Conservation (phyloP, 1,284 basidiomycete species). For the Pterula multifida region DNA sequence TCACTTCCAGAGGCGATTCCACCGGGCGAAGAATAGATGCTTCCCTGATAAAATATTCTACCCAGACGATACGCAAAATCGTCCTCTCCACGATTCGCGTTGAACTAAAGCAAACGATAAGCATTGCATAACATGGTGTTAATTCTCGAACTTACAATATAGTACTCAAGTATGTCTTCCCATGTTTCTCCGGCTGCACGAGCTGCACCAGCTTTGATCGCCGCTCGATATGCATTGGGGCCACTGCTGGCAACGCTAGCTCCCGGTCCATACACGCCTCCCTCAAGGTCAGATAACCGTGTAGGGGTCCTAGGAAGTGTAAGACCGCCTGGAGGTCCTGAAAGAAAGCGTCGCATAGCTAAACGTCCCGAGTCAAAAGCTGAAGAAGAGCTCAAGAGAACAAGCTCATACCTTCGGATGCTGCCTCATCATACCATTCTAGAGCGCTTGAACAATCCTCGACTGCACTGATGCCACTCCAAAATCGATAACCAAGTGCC, state of each 20-base stretch:
- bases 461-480: conserved; percentile 85
- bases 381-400: background rate
- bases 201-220: conserved; percentile 75
- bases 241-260: conserved; percentile 86
- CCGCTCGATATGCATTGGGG: conserved; percentile 53
- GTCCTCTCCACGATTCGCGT: conserved; percentile 80
- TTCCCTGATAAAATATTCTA: conserved; percentile 90
- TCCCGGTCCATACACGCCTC: conserved; percentile 88
- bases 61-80: conserved; percentile 82
- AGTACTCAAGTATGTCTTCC: conserved; percentile 87
- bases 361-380: conserved; percentile 19
- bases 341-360: conserved; percentile 65
- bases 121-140: conserved; percentile 5
- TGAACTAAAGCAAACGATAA: conserved; percentile 47
- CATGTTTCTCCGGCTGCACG: conserved; percentile 82
- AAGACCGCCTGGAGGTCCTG: conserved; percentile 85
- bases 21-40: conserved; percentile 61
- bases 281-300: conserved; percentile 80
- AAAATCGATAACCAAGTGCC: conserved; percentile 90
- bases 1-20: conserved; percentile 79
- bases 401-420: conserved; percentile 55
- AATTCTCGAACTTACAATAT: conserved; percentile 40
- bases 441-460: conserved; percentile 78
- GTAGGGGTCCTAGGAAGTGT: conserved; percentile 78
- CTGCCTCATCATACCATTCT: conserved; percentile 80